phyloP scores from a whole-genome alignment of 805 yeast genomes.

The Yamadazyma kitorensis region DNA sequence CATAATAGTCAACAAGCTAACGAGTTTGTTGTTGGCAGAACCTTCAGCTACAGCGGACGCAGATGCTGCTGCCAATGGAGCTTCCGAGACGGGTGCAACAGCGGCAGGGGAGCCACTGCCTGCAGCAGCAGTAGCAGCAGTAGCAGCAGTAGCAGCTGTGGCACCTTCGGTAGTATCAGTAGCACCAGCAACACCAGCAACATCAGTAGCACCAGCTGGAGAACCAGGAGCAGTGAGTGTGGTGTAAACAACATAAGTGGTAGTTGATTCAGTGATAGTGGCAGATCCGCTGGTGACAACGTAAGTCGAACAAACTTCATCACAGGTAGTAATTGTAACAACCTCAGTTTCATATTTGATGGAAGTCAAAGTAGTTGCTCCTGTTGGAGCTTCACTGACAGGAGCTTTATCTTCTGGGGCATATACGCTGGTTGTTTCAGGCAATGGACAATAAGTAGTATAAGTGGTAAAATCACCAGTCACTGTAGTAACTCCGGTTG shows the following conservation, averaged over 20 bases:
- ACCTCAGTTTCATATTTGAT: too few relatives aligned
- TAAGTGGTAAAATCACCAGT: constrained; percentile 17
- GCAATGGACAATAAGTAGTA: constrained; percentile 22
- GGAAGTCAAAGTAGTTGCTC: too few relatives aligned
- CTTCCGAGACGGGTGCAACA: constrained; percentile 29
- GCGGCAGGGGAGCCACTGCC: constrained; percentile 23
- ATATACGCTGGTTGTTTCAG: background rate
- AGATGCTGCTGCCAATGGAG: constrained; percentile 21
- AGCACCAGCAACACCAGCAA: constrained; percentile 1
- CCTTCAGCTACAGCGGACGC: constrained; percentile 15
- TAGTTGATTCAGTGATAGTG: too few relatives aligned
- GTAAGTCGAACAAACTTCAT: too few relatives aligned
- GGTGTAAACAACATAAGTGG: too few relatives aligned
- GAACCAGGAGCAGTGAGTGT: background rate
- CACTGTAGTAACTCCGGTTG: constrained; percentile 27
- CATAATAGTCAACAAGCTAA: constrained; percentile 5
- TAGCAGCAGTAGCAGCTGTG: constrained; percentile 2
- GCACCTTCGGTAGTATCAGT: background rate
- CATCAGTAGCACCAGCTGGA: constrained; percentile 1
- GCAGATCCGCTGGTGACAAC: too few relatives aligned
- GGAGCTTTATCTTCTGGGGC: too few relatives aligned
- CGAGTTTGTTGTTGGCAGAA: constrained; percentile 9
- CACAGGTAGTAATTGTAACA: too few relatives aligned
- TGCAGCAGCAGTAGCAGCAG: constrained; percentile 14
- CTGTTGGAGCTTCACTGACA: background rate